Evolutionary conservation across 306 rosid genomes (phyloP), one percentile per base, ranked within the genome.

Genomic region (Morella rubra): DNA sequence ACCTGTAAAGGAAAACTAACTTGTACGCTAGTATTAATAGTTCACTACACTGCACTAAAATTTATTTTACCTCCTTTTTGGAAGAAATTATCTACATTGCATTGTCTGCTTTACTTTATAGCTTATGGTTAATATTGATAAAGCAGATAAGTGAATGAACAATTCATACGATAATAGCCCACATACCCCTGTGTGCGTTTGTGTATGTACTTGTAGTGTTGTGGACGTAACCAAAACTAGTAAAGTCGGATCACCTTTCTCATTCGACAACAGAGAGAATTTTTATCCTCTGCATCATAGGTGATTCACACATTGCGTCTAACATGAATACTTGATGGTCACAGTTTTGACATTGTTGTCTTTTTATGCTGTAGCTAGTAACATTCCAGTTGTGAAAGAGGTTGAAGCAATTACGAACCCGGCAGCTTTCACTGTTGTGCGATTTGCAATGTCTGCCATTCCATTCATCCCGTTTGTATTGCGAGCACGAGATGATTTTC

Each of bases 351-450:
- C 53, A 8, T 47, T 46, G 60, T 73, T 37, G 16, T 44, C 41
- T 9, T 73, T 60, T 71, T 46, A 71, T 82, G 73, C 71, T 77
- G 73, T 76, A 91, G 97, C 97, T 37, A 88, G 95, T 81, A 89
- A 85, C 76, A 85, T 89, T 81, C 89, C 95, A 41, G 88, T 89
- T 68, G 86, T 89, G 76, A 91, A 88, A 79, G 97, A 90, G 87
- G 97, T 86, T 65, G 91, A 91, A 80, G 90, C 82, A 41, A 69
- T 86, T 47, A 87, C 82, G 77, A 83, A 88, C 80, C 97, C 97
- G 15, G 92, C 91, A 45, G 79, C 91, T 37, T 91, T 91, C 83
- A 82, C 92, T 37, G 92, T 76, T 60, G 94, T 91, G 75, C 92
- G 95, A 42, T 91, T 91, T 71, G 73, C 85, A 10, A 72, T 85